Evolutionary conservation across 306 rosid genomes (phyloP).

Genomic region (Spatholobus suberectus): DNA sequence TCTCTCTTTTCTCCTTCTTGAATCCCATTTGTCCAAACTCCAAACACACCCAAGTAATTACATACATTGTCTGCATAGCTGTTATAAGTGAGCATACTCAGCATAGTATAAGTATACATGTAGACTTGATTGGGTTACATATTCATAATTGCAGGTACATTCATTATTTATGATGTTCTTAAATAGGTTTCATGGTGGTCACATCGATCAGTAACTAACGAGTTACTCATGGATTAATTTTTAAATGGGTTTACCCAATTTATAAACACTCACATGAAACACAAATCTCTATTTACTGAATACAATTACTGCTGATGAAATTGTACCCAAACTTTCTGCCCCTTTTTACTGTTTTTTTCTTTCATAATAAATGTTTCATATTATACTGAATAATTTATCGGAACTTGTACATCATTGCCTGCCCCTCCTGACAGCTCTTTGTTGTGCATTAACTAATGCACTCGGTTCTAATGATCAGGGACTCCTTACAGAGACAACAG

Average conservation of each 20-base stretch:
- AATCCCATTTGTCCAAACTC: neutral
- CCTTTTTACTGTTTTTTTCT: neutral
- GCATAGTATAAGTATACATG: too few species aligned
- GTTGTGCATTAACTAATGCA: constrained; percentile 30
- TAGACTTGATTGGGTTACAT: neutral
- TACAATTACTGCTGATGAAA: constrained; percentile 19
- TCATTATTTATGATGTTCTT: neutral
- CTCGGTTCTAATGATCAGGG: constrained; percentile 55
- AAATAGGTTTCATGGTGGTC: constrained; percentile 7
- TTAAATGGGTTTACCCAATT: neutral
- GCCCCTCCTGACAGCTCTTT: constrained; percentile 25
- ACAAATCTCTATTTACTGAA: neutral
- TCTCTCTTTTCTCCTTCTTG: neutral
- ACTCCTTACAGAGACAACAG: constrained; percentile 81
- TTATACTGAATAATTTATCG: constrained; percentile 28
- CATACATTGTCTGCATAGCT: neutral
- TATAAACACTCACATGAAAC: neutral
- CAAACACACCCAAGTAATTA: neutral
- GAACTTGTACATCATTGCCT: neutral
- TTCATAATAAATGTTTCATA: neutral
- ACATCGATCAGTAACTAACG: neutral
- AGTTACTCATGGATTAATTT: constrained; percentile 1
- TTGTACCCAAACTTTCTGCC: constrained; percentile 9
- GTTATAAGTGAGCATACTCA: neutral
- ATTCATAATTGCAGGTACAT: neutral